A percentile compares a stretch with the other conserved stretches of the same genome.
phyloP scores from a whole-genome alignment of 129 eudicot species.

The Artemisia tridentata region DNA sequence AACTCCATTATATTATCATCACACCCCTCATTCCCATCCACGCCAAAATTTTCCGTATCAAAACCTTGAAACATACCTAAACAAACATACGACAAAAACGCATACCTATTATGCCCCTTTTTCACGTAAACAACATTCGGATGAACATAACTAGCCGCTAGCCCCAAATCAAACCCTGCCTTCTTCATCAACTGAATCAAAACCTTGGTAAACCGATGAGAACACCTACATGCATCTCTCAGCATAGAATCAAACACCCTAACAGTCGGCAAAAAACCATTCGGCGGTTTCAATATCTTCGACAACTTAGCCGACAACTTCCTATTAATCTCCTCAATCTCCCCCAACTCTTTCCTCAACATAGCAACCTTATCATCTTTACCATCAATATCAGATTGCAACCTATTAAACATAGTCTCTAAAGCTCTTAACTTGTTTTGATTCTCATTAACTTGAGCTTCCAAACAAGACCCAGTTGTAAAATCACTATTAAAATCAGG shows the following conservation, averaged over 20 bases:
- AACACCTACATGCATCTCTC: conserved; percentile 50
- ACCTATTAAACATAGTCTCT: conserved; percentile 73
- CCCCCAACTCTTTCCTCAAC: conserved; percentile 53
- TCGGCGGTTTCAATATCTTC: conserved; percentile 37
- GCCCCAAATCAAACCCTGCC: conserved; percentile 86
- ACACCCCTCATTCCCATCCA: conserved; percentile 29
- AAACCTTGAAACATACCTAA: conserved; percentile 83
- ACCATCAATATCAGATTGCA: conserved; percentile 74
- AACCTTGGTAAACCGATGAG: conserved; percentile 51
- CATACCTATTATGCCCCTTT: conserved; percentile 66
- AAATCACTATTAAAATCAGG: conserved; percentile 42
- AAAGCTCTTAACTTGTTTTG: conserved; percentile 80
- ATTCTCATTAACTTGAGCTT: conserved; percentile 94
- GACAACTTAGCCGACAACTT: conserved; percentile 42
- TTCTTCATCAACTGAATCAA: conserved; percentile 78
- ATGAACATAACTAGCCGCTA: conserved; percentile 72
- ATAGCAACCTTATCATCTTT: conserved; percentile 60
- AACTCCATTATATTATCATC: conserved; percentile 38
- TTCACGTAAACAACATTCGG: conserved; percentile 50
- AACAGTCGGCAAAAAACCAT: conserved; percentile 62
- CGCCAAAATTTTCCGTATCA: conserved; percentile 48
- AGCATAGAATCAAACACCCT: conserved; percentile 83
- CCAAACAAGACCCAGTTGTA: conserved; percentile 62
- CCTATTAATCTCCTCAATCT: conserved; percentile 40
- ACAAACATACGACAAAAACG: conserved; percentile 69